These are phyloP conservation scores for Iberis amara DNA, from an alignment of 441 rosid genomes.

Conservation along the genomic window DNA sequence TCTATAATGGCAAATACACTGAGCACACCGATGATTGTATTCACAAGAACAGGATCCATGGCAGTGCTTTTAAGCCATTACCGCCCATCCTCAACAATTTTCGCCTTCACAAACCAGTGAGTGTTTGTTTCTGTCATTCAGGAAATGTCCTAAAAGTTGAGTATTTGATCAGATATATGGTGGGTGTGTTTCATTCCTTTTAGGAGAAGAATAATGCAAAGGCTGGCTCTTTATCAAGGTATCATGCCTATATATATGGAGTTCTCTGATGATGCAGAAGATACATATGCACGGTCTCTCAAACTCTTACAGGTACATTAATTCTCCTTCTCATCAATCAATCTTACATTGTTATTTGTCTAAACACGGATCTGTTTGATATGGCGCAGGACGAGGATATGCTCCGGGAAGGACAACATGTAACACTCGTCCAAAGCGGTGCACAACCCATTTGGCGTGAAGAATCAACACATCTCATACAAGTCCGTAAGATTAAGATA, in stretches of 20 bases:
- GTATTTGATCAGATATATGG: not conserved
- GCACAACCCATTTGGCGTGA: conserved; percentile 88
- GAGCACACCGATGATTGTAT: conserved; percentile 67
- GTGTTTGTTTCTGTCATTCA: conserved; percentile 29
- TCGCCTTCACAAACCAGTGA: conserved; percentile 91
- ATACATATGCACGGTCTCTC: conserved; percentile 73
- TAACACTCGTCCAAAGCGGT: conserved; percentile 90
- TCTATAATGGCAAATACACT: conserved; percentile 92
- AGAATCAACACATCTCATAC: conserved; percentile 89
- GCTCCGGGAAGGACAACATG: conserved; percentile 56
- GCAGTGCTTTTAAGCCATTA: conserved; percentile 80
- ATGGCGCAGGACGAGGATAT: conserved; percentile 54
- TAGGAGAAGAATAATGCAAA: conserved; percentile 86
- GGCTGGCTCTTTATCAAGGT: conserved; percentile 81
- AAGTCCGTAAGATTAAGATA: conserved; percentile 67
- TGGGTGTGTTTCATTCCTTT: not conserved
- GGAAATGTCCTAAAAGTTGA: not conserved
- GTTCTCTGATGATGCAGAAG: conserved; percentile 83
- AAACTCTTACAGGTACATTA: conserved; percentile 50
- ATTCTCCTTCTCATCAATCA: not conserved
- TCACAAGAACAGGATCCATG: conserved; percentile 94
- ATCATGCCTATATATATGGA: conserved; percentile 78
- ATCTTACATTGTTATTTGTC: conserved; percentile 2
- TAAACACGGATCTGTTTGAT: conserved; percentile 2
- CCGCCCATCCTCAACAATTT: conserved; percentile 76